These are phyloP conservation scores for Ramaria sp. DNA, from an alignment of 768 basidiomycete species.

Conservation along the genomic window DNA sequence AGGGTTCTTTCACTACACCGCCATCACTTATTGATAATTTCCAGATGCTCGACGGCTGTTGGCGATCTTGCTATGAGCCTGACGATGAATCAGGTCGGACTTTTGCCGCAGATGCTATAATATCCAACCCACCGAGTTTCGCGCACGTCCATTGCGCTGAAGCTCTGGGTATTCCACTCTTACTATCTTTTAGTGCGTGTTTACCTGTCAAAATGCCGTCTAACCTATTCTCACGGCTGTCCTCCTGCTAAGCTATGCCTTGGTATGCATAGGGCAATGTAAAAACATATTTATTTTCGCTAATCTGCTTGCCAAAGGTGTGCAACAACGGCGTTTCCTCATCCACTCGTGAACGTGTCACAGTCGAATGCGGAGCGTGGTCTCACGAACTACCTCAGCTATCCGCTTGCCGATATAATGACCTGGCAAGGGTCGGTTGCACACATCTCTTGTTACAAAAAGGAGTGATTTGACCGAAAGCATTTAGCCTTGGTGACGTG, in stretches of 20 bases:
- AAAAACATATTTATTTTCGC: background rate
- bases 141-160: constrained; percentile 59
- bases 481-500: constrained; percentile 42
- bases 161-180: constrained; percentile 46
- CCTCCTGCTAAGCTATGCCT: constrained; percentile 43
- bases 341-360: constrained; percentile 53
- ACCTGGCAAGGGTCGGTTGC: constrained; percentile 45
- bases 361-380: constrained; percentile 41
- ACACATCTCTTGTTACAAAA: background rate
- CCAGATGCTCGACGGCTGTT: constrained; percentile 53
- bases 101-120: constrained; percentile 55
- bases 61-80: constrained; percentile 39
- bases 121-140: constrained; percentile 58
- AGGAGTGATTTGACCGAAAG: constrained; percentile 1
- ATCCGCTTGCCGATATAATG: constrained; percentile 47
- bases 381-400: constrained; percentile 49
- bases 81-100: constrained; percentile 31
- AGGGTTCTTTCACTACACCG: constrained; percentile 1
- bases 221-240: background rate
- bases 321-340: constrained; percentile 44
- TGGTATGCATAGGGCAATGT: constrained; percentile 28
- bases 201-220: background rate
- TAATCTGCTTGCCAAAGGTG: constrained; percentile 23
- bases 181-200: constrained; percentile 32
- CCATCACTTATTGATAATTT: background rate